These are phyloP conservation scores for Saitozyma sp. DNA, from an alignment of 768 basidiomycete species.

Conservation along the genomic window DNA sequence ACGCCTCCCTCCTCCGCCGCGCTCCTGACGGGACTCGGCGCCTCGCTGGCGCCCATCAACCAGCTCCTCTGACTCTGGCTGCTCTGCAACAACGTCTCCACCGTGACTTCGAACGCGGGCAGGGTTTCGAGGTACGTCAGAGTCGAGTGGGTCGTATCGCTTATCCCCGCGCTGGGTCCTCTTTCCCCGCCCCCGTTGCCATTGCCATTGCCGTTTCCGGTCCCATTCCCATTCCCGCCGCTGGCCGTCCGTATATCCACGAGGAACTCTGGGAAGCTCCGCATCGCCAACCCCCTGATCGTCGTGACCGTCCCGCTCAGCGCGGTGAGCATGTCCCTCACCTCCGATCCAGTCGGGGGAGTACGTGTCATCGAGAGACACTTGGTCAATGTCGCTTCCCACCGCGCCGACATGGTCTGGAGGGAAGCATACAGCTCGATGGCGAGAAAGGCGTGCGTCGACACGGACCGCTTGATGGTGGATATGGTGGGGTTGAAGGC, in stretches of 20 bases:
- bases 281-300: conserved; percentile 23
- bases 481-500: conserved; percentile 30
- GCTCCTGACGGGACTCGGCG: conserved; percentile 28
- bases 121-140: conserved; percentile 45
- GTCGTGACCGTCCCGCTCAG: conserved; percentile 20
- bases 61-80: conserved; percentile 49
- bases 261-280: conserved; percentile 49
- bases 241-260: conserved; percentile 39
- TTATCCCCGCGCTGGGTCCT: conserved; percentile 21
- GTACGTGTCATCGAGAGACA: conserved; percentile 31
- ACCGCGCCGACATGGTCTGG: conserved; percentile 15
- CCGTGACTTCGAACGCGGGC: conserved; percentile 34
- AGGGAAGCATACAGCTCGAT: conserved; percentile 45
- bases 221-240: conserved; percentile 2
- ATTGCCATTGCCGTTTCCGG: not conserved
- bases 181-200: no score
- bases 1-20: conserved; percentile 43
- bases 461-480: conserved; percentile 42
- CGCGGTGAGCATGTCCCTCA: conserved; percentile 14
- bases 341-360: conserved; percentile 7
- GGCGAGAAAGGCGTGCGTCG: conserved; percentile 43
- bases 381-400: conserved; percentile 35
- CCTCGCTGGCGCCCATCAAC: conserved; percentile 49
- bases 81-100: conserved; percentile 34
- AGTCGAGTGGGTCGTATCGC: conserved; percentile 43